phyloP scores from a whole-genome alignment of 2,329 filamentous ascomycete genomes.

The Fusarium stilboides region DNA sequence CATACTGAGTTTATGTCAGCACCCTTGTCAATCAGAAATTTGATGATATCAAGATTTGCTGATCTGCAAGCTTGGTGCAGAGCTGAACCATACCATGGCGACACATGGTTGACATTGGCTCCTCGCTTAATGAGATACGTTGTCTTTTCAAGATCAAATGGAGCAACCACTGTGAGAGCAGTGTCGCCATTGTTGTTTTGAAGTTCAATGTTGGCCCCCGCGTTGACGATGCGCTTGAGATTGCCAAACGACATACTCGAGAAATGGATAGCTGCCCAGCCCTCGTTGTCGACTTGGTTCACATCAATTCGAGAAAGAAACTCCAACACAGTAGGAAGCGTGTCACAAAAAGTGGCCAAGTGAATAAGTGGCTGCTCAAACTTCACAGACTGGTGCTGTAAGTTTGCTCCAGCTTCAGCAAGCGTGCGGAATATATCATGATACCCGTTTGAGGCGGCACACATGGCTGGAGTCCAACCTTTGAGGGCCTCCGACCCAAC shows the following conservation, averaged over 20 bases:
- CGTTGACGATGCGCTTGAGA: neutral
- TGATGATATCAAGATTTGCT: neutral
- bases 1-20: neutral
- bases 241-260: accelerated
- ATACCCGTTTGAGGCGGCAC: neutral
- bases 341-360: neutral
- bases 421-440: neutral
- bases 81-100: neutral
- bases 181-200: neutral
- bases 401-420: conserved; percentile 12
- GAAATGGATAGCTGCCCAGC: neutral
- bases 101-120: neutral
- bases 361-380: neutral
- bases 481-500: accelerated
- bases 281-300: neutral
- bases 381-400: neutral
- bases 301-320: neutral
- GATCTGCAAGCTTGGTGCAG: neutral
- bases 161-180: neutral
- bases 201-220: neutral
- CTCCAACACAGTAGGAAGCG: neutral
- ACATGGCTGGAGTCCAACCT: conserved; percentile 2
- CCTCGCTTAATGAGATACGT: neutral
- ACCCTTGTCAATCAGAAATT: conserved; percentile 3
- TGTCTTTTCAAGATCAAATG: neutral